Evolutionary conservation across 306 rosid species (phyloP).

Genomic region (Inga oerstediana): DNA sequence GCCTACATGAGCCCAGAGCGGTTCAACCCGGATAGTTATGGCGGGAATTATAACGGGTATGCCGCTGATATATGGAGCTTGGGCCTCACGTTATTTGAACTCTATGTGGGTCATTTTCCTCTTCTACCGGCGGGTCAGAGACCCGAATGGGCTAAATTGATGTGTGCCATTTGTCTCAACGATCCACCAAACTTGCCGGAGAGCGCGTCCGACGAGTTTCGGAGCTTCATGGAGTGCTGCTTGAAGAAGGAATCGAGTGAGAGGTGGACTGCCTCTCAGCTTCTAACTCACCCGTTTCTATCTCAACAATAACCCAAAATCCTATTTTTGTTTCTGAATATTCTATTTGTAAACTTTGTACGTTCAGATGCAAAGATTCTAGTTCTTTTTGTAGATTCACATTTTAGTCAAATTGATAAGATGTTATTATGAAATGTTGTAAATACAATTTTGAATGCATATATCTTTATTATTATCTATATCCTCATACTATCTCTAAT

Average conservation of each 20-base stretch:
- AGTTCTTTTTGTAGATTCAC: background rate
- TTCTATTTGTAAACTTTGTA: background rate
- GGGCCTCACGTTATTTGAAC: slow-evolving; percentile 81
- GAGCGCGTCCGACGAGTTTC: slow-evolving; percentile 53
- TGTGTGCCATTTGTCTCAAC: slow-evolving; percentile 86
- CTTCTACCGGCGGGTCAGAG: slow-evolving; percentile 77
- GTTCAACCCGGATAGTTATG: slow-evolving; percentile 74
- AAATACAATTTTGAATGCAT: no score
- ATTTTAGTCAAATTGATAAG: background rate
- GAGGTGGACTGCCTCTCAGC: slow-evolving; percentile 71
- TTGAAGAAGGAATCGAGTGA: slow-evolving; percentile 81
- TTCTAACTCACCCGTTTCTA: slow-evolving; percentile 75
- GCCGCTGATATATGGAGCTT: slow-evolving; percentile 89
- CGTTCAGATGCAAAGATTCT: background rate
- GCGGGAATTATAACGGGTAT: slow-evolving; percentile 80
- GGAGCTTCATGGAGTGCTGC: slow-evolving; percentile 66
- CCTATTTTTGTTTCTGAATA: background rate
- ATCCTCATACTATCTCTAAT: no score
- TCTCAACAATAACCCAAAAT: slow-evolving; percentile 32
- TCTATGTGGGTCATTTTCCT: slow-evolving; percentile 79
- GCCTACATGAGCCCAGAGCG: slow-evolving; percentile 97
- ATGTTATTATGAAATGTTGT: background rate
- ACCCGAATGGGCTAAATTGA: slow-evolving; percentile 77
- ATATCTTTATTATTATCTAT: no score
- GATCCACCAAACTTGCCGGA: slow-evolving; percentile 75